Conservation (phyloP, 371 early-diverging fungal genomes). For the Rhizopus arrhizus region DNA sequence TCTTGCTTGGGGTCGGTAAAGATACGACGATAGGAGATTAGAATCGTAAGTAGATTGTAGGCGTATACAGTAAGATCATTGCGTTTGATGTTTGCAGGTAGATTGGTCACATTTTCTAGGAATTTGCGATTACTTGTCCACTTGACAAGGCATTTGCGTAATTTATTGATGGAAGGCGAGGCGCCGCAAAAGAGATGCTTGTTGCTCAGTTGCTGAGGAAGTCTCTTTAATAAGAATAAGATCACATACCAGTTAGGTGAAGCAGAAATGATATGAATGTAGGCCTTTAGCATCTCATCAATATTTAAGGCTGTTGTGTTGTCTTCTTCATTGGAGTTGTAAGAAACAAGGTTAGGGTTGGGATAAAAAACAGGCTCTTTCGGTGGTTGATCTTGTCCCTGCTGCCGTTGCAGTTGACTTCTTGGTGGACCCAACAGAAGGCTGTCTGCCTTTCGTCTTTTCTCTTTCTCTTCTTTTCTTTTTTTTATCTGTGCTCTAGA, state of each 20-base stretch:
- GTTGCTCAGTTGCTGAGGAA: slow-evolving; percentile 72
- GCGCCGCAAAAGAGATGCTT: slow-evolving; percentile 73
- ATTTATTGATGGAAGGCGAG: slow-evolving; percentile 49
- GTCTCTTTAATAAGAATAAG: slow-evolving; percentile 60
- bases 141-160: slow-evolving; percentile 58
- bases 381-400: background rate
- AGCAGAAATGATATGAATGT: slow-evolving; percentile 59
- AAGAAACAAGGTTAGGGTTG: slow-evolving; percentile 50
- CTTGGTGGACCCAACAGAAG: slow-evolving; percentile 18
- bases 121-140: slow-evolving; percentile 59
- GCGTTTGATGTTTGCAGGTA: slow-evolving; percentile 61
- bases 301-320: slow-evolving; percentile 26
- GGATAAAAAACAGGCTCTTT: slow-evolving; percentile 26
- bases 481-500: slow-evolving; percentile 15
- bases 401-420: slow-evolving; percentile 1
- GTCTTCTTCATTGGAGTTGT: slow-evolving; percentile 34
- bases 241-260: slow-evolving; percentile 73
- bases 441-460: slow-evolving; percentile 14
- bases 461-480: slow-evolving; percentile 11
- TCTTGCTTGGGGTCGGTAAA: slow-evolving; percentile 62
- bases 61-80: slow-evolving; percentile 67
- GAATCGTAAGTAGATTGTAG: slow-evolving; percentile 67
- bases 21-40: slow-evolving; percentile 77
- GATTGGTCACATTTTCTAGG: slow-evolving; percentile 49
- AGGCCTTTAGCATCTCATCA: slow-evolving; percentile 49